phyloP scores from a whole-genome alignment of 208 protist genomes.

The Angomonas deanei region DNA sequence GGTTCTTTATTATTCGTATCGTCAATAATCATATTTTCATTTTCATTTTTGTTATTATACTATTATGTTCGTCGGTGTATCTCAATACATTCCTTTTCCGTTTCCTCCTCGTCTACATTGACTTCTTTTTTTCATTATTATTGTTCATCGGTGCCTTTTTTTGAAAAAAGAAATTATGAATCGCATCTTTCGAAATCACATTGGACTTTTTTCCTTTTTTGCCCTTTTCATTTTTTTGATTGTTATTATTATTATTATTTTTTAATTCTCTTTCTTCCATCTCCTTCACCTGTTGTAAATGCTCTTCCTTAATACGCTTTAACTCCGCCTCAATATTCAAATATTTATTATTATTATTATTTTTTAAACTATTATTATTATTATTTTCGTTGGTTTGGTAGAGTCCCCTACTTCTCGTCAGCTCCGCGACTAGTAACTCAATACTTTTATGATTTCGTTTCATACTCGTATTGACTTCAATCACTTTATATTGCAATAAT shows the following conservation, averaged over 20 bases:
- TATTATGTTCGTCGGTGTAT: too few species aligned
- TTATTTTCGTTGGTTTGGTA: not conserved
- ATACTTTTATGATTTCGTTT: constrained; percentile 1
- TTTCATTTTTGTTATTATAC: not conserved
- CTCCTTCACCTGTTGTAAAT: not conserved
- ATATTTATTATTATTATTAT: not conserved
- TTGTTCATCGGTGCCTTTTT: not conserved
- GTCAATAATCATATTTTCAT: not conserved
- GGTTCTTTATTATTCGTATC: constrained; percentile 1
- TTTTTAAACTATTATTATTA: not conserved
- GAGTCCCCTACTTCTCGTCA: not conserved
- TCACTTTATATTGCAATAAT: not conserved
- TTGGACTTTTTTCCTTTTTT: not conserved
- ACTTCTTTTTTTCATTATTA: not conserved
- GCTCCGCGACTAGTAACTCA: not conserved
- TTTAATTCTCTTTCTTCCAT: not conserved
- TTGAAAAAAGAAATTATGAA: constrained; percentile 5
- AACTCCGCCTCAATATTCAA: not conserved
- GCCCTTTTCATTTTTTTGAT: not conserved
- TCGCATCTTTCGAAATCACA: not conserved
- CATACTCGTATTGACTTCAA: not conserved
- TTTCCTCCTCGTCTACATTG: not conserved
- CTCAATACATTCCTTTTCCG: not conserved
- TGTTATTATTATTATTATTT: not conserved
- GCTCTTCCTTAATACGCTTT: not conserved